These are phyloP conservation scores for Lepidium campestre DNA, from an alignment of 441 rosid species.

Conservation along the genomic window DNA sequence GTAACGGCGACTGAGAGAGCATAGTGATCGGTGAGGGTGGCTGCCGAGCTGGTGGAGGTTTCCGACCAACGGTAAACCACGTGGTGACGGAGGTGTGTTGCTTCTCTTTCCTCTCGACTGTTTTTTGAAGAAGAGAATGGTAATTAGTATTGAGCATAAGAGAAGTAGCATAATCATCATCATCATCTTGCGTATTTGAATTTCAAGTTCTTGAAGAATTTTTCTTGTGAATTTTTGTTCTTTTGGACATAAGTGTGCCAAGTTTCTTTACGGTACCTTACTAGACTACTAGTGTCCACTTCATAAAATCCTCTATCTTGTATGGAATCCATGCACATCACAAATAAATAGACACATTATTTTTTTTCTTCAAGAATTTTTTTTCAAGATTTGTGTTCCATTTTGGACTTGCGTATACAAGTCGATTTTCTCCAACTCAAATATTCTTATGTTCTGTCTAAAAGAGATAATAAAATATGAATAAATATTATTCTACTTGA, in stretches of 20 bases:
- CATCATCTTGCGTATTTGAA: neutral
- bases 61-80: conserved; percentile 37
- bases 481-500: neutral
- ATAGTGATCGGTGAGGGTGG: conserved; percentile 43
- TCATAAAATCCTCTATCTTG: too few relatives aligned
- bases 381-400: too few relatives aligned
- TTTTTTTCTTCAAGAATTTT: too few relatives aligned
- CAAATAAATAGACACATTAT: too few relatives aligned
- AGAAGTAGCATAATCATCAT: neutral
- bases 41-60: conserved; percentile 43
- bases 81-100: conserved; percentile 28
- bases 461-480: neutral
- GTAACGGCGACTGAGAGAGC: conserved; percentile 28
- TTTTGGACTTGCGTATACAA: neutral
- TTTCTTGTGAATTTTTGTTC: neutral
- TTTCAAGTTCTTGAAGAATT: neutral
- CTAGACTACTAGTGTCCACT: too few relatives aligned
- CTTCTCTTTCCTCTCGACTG: neutral
- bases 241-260: neutral
- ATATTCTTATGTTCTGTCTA: neutral
- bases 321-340: too few relatives aligned
- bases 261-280: neutral
- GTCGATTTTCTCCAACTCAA: neutral
- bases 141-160: neutral
- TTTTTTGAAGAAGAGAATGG: neutral